Evolutionary conservation across 306 rosid genomes (phyloP).

Genomic region (Cicer yamashitae): DNA sequence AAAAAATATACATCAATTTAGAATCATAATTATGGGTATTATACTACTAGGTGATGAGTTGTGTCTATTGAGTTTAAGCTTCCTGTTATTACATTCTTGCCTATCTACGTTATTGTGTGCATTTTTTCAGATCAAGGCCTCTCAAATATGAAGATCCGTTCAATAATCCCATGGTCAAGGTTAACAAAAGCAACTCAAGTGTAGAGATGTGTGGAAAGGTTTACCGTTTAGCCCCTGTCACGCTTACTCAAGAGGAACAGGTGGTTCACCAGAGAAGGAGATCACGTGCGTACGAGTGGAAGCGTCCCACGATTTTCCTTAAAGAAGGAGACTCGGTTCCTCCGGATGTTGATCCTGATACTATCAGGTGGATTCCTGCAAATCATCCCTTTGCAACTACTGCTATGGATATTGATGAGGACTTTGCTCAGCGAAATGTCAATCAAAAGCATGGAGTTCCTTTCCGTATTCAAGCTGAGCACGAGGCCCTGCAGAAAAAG

Average conservation of each 20-base stretch:
- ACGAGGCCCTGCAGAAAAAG: constrained; percentile 86
- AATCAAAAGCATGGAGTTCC: constrained; percentile 94
- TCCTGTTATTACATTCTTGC: constrained; percentile 8
- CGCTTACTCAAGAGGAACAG: constrained; percentile 86
- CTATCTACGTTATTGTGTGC: constrained; percentile 28
- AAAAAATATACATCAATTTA: not conserved
- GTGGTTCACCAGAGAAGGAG: constrained; percentile 86
- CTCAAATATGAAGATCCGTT: constrained; percentile 94
- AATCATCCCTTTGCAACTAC: constrained; percentile 98
- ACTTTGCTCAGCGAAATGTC: constrained; percentile 85
- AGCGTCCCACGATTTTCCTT: constrained; percentile 91
- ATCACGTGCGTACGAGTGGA: constrained; percentile 94
- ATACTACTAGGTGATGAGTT: not conserved
- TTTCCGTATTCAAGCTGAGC: constrained; percentile 91
- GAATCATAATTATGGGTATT: not conserved
- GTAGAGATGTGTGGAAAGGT: constrained; percentile 94
- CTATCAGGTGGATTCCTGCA: constrained; percentile 92
- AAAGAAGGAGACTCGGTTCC: constrained; percentile 85
- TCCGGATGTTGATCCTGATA: constrained; percentile 87
- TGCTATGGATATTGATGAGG: constrained; percentile 79
- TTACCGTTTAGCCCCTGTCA: constrained; percentile 92
- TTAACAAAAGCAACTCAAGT: constrained; percentile 73
- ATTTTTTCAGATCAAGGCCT: constrained; percentile 70
- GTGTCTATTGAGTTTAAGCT: not conserved
- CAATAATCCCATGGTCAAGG: constrained; percentile 87